Base-by-base conservation (phyloP, 768 basidiomycete genomes). In the Nidula microcarpa region DNA sequence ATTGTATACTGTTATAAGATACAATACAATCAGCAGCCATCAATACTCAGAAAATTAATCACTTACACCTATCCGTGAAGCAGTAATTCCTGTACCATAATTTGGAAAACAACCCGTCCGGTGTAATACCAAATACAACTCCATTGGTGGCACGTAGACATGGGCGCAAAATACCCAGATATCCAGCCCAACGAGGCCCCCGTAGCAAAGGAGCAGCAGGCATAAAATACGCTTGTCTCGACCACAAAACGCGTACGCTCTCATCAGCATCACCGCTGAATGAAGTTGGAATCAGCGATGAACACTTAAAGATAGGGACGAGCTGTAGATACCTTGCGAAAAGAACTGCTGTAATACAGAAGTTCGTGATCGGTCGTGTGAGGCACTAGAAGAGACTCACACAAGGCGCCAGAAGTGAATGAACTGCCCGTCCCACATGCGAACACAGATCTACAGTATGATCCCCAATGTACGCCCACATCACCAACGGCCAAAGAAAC, bases 241-340 rank as follows among this genome's bases (percentile, higher is more conserved):
- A 6, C 74, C 74, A 5, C 72, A 60, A 53, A 77, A 77, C 6
- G 73, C 76, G 49, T 73, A 74, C 11, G 75, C 73, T 33, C 76
- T 68, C 68, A 75, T 74, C 49, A 75, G 30, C 68, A 77, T 75
- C 18, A 77, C 75, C 43, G 62, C 76, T 76, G 50, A 3, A 16
- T 17, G 13, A 13, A 32, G 6, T 14, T 51, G 30, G 11, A 41
- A 14, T 34, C 39, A 47, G 30, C 10, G 9, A 1, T 23, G 9
- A 37, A n/a, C n/a, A n/a, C n/a, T n/a, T 45, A 16, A 36, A 47
- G 30, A 32, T 18, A 50, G 43, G 18, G 5, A 44, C 8, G 32
- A 10, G 33, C 14, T 11, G 10, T 13, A n/a, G 47, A 23, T 45
- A 72, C 75, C 74, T 67, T 73, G 74, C 1, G 71, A 70, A 53